A percentile compares a stretch with the other conserved stretches of the same genome.
These are phyloP conservation scores for Ajuga chamaepitys DNA, from an alignment of 257 asterid genomes.

Conservation along the genomic window DNA sequence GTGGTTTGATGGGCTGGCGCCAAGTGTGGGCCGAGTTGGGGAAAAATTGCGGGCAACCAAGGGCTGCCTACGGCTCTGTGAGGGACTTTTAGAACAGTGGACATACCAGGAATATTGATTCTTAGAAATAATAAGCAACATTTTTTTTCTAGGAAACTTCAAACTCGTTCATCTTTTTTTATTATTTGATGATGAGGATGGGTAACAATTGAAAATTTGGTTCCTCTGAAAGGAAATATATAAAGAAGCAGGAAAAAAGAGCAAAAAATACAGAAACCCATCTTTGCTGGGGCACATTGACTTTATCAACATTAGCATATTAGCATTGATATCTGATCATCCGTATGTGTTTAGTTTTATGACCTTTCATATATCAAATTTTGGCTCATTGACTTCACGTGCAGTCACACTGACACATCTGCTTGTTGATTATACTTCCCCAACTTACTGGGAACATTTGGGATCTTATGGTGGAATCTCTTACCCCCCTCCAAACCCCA, in stretches of 20 bases:
- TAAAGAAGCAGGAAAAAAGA: neutral
- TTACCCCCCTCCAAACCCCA: neutral
- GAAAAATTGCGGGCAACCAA: too few relatives aligned
- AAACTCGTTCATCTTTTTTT: neutral
- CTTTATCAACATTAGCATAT: neutral
- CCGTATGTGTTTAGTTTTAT: neutral
- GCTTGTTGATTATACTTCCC: neutral
- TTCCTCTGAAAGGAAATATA: too few relatives aligned
- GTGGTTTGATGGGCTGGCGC: too few relatives aligned
- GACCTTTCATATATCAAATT: neutral
- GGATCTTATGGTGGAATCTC: neutral
- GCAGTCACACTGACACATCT: neutral
- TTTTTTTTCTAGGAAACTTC: neutral
- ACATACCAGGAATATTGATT: neutral
- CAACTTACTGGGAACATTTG: neutral
- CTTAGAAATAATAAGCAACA: neutral
- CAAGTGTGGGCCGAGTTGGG: too few relatives aligned
- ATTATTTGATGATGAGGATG: neutral
- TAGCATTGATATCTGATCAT: too few relatives aligned
- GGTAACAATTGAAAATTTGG: neutral
- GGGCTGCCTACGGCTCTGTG: too few relatives aligned
- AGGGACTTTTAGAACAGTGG: neutral
- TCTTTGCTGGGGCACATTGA: neutral
- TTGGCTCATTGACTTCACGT: neutral
- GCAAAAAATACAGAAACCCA: neutral